These are phyloP conservation scores for Penicillium sp. DNA, from an alignment of 2,329 filamentous ascomycete species.

Conservation along the genomic window DNA sequence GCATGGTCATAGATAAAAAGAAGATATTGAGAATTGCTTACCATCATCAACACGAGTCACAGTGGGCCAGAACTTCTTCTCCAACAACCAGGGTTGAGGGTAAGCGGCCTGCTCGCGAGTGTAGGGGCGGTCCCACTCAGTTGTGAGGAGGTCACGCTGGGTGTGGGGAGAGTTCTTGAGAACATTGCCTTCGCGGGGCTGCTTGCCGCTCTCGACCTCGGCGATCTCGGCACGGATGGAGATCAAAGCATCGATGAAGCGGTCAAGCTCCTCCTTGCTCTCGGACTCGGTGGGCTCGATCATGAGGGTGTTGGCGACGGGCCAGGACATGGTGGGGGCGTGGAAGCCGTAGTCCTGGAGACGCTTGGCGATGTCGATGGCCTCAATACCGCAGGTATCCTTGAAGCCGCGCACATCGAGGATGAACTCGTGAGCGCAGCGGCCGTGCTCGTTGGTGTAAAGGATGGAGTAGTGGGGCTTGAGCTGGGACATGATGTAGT, in stretches of 20 bases:
- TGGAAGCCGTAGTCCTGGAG: constrained; percentile 98
- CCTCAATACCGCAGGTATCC: constrained; percentile 79
- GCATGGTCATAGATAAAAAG: constrained; percentile 9
- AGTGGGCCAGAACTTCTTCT: constrained; percentile 98
- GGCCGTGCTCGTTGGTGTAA: constrained; percentile 86
- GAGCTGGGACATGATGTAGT: constrained; percentile 90
- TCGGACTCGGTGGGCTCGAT: constrained; percentile 96
- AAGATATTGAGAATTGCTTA: constrained; percentile 52
- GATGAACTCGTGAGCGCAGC: constrained; percentile 97
- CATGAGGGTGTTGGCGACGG: constrained; percentile 93
- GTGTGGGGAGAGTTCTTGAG: constrained; percentile 89
- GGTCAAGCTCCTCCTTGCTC: constrained; percentile 86
- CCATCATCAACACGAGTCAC: constrained; percentile 86
- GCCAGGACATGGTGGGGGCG: constrained; percentile 95
- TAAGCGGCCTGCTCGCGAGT: constrained; percentile 81
- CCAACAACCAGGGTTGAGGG: constrained; percentile 74
- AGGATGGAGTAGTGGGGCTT: constrained; percentile 84
- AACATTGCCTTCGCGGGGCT: constrained; percentile 75
- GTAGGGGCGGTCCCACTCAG: constrained; percentile 82
- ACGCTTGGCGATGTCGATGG: constrained; percentile 93
- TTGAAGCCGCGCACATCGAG: constrained; percentile 85
- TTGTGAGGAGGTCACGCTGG: constrained; percentile 72
- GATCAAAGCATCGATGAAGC: constrained; percentile 88
- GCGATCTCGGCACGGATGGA: constrained; percentile 82
- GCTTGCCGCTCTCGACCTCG: constrained; percentile 76